phyloP scores from a whole-genome alignment of 352 stramenopile genomes.

The Phytophthora hibernalis region DNA sequence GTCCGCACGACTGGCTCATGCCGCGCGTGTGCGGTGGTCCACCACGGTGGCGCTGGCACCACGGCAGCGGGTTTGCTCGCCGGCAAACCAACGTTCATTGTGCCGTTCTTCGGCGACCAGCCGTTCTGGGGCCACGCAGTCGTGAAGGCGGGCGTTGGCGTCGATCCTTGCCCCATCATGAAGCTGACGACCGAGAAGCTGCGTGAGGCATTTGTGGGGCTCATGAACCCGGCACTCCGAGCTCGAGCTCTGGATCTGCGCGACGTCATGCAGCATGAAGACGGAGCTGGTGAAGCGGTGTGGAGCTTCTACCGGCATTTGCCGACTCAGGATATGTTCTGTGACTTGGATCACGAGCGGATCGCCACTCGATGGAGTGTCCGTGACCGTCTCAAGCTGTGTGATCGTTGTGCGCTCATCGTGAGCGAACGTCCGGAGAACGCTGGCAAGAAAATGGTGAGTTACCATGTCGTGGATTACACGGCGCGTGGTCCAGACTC shows the following conservation, averaged over 20 bases:
- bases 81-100: constrained; percentile 92
- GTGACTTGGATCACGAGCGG: constrained; percentile 51
- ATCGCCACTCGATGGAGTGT: constrained; percentile 59
- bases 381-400: constrained; percentile 56
- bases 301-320: constrained; percentile 83
- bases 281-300: constrained; percentile 81
- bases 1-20: constrained; percentile 35
- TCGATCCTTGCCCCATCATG: constrained; percentile 76
- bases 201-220: constrained; percentile 58
- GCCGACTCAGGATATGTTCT: constrained; percentile 86
- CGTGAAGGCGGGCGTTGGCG: constrained; percentile 69
- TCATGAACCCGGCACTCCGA: constrained; percentile 52
- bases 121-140: constrained; percentile 92
- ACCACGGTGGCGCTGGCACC: constrained; percentile 23
- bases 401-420: constrained; percentile 53
- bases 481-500: constrained; percentile 47
- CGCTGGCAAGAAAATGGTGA: constrained; percentile 35
- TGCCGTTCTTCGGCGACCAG: constrained; percentile 95
- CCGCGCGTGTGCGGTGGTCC: constrained; percentile 19
- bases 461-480: constrained; percentile 62
- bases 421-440: constrained; percentile 50
- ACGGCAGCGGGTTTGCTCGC: constrained; percentile 74
- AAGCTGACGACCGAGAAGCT: constrained; percentile 80
- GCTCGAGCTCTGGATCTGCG: constrained; percentile 52
- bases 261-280: constrained; percentile 69